Percentiles rank a stretch among this genome's conserved stretches.
Evolutionary conservation across 1,284 basidiomycete species (phyloP).

Genomic region (Tilletia setariae): DNA sequence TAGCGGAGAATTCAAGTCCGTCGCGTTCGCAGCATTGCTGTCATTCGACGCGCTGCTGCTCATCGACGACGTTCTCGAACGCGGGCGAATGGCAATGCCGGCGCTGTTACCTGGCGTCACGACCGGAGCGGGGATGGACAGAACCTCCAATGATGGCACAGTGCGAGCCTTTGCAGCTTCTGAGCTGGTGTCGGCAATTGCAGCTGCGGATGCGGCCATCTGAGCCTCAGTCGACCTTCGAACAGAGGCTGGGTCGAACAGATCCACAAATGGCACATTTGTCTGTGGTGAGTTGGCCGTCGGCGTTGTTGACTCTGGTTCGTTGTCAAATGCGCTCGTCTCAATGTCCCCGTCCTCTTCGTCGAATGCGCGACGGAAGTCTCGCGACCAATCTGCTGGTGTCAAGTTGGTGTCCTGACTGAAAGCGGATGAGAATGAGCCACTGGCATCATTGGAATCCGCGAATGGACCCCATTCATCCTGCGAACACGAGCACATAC

Average conservation of each 20-base stretch:
- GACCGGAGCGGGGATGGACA: conserved; percentile 1
- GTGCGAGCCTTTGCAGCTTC: background rate
- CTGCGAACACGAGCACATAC: conserved; percentile 23
- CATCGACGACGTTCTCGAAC: conserved; percentile 24
- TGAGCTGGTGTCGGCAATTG: background rate
- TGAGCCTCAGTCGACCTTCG: conserved; percentile 8
- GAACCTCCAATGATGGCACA: background rate
- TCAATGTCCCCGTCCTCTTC: conserved; percentile 34
- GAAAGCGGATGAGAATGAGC: conserved; percentile 23
- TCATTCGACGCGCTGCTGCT: conserved; percentile 33
- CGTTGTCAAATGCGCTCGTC: conserved; percentile 1
- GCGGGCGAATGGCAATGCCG: conserved; percentile 15
- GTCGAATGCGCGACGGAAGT: conserved; percentile 31
- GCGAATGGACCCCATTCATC: conserved; percentile 54
- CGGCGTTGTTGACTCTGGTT: conserved; percentile 25
- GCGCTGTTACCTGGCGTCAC: background rate
- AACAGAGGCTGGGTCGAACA: conserved; percentile 20
- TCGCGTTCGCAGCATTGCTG: conserved; percentile 12
- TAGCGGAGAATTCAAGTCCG: conserved; percentile 15
- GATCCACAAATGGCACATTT: conserved; percentile 27
- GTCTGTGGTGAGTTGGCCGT: conserved; percentile 26
- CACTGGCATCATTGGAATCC: conserved; percentile 26
- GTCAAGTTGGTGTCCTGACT: conserved; percentile 42
- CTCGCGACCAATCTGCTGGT: conserved; percentile 48
- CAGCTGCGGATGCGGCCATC: background rate